phyloP scores from a whole-genome alignment of 169 alveolate species.

The Plasmodium falciparum region DNA sequence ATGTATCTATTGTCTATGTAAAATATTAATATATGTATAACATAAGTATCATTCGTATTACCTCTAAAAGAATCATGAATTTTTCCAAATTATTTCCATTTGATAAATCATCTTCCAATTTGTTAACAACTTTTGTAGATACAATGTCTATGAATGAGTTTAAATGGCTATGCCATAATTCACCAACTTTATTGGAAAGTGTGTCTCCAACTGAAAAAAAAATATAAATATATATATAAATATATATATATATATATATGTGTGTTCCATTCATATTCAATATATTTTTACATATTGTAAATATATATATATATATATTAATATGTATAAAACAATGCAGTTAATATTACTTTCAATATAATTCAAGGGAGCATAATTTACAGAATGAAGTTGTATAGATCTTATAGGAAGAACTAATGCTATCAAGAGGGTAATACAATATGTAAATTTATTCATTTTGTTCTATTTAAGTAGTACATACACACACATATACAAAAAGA shows the following conservation, averaged over 20 bases:
- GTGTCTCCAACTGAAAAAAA: conserved; percentile 60
- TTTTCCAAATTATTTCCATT: conserved; percentile 18
- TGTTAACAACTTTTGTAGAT: conserved; percentile 67
- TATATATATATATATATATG: too few relatives aligned
- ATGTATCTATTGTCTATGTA: too few relatives aligned
- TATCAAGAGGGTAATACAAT: conserved; percentile 28
- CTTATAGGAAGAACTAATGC: conserved; percentile 33
- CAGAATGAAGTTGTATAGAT: conserved; percentile 48
- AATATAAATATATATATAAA: neutral
- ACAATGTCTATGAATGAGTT: conserved; percentile 66
- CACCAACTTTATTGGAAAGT: conserved; percentile 34
- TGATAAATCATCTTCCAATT: conserved; percentile 42
- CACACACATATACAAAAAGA: too few relatives aligned
- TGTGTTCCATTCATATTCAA: neutral
- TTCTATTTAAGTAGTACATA: neutral
- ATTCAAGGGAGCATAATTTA: neutral
- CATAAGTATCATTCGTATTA: neutral
- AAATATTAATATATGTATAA: too few relatives aligned
- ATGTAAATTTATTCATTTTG: conserved; percentile 49
- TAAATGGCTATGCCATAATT: conserved; percentile 50
- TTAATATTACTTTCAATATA: conserved; percentile 56
- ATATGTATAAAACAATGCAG: neutral
- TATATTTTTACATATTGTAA: neutral
- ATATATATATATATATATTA: neutral
- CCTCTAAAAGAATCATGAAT: conserved; percentile 52